These are phyloP conservation scores for Aspergillus unguis DNA, from an alignment of 2,329 filamentous ascomycete species.

Conservation along the genomic window DNA sequence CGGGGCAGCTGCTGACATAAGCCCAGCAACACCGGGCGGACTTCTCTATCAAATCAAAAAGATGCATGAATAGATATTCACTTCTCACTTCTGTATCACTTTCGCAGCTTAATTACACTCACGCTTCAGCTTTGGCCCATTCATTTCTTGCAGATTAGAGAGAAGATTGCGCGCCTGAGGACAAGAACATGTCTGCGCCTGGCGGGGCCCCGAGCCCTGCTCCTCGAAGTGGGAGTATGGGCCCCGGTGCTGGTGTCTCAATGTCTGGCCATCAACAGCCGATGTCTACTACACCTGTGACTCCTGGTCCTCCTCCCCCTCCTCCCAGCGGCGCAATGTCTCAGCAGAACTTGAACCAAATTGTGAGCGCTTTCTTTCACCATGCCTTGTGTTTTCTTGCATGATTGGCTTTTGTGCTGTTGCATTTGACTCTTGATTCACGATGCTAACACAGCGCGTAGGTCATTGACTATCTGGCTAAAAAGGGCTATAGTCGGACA, in stretches of 20 bases:
- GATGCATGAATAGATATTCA: constrained; percentile 8
- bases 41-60: constrained; percentile 9
- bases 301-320: constrained; percentile 35
- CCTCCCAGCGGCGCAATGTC: constrained; percentile 54
- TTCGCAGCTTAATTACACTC: constrained; percentile 4
- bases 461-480: constrained; percentile 92
- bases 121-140: neutral
- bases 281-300: constrained; percentile 46
- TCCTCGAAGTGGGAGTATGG: constrained; percentile 48
- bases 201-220: constrained; percentile 48
- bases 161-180: neutral
- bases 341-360: constrained; percentile 90
- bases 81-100: constrained; percentile 10
- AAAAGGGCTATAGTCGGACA: constrained; percentile 89
- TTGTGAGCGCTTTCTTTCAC: constrained; percentile 60
- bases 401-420: neutral
- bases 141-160: neutral
- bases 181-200: constrained; percentile 42
- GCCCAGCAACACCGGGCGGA: neutral
- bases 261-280: constrained; percentile 48
- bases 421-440: neutral
- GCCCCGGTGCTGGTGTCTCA: constrained; percentile 35
- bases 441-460: constrained; percentile 31
- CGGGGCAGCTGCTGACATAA: constrained; percentile 11
- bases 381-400: neutral